Evolutionary conservation across 2,329 filamentous ascomycete species (phyloP).

Genomic region (Myriosclerotinia duriaeana): DNA sequence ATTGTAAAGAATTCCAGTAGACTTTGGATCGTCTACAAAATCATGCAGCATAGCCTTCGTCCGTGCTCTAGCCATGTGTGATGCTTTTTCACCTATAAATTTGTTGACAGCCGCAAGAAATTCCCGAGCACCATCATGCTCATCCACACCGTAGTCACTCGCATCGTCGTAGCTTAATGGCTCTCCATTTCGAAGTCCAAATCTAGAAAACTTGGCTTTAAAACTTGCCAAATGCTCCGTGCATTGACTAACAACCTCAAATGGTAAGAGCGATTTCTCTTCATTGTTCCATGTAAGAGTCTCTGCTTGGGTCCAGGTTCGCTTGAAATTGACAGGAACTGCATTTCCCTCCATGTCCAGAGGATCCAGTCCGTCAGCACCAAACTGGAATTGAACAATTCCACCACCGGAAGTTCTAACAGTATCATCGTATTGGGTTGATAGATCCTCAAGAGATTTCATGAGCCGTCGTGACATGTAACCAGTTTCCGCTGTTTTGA

Average conservation of each 20-base stretch:
- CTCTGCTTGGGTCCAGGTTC: conserved; percentile 83
- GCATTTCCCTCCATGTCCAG: conserved; percentile 97
- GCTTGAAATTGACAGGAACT: conserved; percentile 86
- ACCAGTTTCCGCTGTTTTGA: conserved; percentile 97
- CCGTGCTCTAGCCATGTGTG: conserved; percentile 58
- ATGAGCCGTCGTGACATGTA: conserved; percentile 98
- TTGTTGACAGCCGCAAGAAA: conserved; percentile 78
- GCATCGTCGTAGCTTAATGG: conserved; percentile 68
- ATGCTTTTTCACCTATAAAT: conserved; percentile 65
- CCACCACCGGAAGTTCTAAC: conserved; percentile 85
- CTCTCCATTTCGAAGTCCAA: conserved; percentile 60
- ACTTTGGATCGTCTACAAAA: conserved; percentile 42
- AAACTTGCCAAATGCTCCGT: conserved; percentile 66
- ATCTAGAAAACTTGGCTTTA: conserved; percentile 61
- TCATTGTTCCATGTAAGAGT: conserved; percentile 75
- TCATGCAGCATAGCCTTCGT: conserved; percentile 52
- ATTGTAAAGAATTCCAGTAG: conserved; percentile 37
- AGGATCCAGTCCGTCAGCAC: conserved; percentile 91
- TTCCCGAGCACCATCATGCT: conserved; percentile 76
- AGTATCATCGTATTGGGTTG: conserved; percentile 89
- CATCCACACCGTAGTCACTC: conserved; percentile 68
- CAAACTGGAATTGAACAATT: conserved; percentile 96
- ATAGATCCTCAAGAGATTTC: conserved; percentile 96
- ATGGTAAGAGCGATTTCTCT: conserved; percentile 70
- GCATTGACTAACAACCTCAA: conserved; percentile 70